Evolutionary conservation across 768 basidiomycete genomes (phyloP).

Genomic region (Phlebiopsis gigantea): DNA sequence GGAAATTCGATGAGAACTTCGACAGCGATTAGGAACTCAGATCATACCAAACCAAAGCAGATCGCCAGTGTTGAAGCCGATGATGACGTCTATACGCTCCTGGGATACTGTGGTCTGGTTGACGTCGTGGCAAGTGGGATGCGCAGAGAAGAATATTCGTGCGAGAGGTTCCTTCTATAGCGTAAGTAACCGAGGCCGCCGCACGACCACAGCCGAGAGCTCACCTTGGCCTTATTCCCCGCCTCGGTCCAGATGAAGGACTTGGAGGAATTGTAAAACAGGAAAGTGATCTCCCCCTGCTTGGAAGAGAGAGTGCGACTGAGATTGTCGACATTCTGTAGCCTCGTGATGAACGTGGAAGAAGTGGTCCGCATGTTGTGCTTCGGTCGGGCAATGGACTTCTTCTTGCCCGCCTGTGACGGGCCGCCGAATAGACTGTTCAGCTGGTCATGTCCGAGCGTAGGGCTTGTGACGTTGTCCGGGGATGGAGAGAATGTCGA

Average conservation of each 20-base stretch:
- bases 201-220: slow-evolving; percentile 15
- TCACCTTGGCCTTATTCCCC: slow-evolving; percentile 79
- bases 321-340: slow-evolving; percentile 78
- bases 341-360: slow-evolving; percentile 86
- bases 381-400: slow-evolving; percentile 65
- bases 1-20: neutral
- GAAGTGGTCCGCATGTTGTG: slow-evolving; percentile 88
- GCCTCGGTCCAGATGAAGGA: slow-evolving; percentile 83
- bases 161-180: slow-evolving; percentile 73
- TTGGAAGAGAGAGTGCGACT: slow-evolving; percentile 66
- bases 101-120: slow-evolving; percentile 73
- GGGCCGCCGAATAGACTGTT: slow-evolving; percentile 61
- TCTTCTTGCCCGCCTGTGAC: slow-evolving; percentile 56
- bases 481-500: slow-evolving; percentile 22
- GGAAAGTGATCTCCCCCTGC: slow-evolving; percentile 79
- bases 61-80: slow-evolving; percentile 94
- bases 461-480: slow-evolving; percentile 26
- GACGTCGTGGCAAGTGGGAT: slow-evolving; percentile 89
- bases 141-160: slow-evolving; percentile 77
- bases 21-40: neutral
- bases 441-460: slow-evolving; percentile 36
- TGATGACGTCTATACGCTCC: slow-evolving; percentile 79
- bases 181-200: neutral
- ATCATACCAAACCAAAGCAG: slow-evolving; percentile 88
- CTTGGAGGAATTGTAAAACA: slow-evolving; percentile 86